Evolutionary conservation across 352 stramenopile genomes (phyloP), one percentile per base, ranked within the genome.

Genomic region (Phytopythium vexans): DNA sequence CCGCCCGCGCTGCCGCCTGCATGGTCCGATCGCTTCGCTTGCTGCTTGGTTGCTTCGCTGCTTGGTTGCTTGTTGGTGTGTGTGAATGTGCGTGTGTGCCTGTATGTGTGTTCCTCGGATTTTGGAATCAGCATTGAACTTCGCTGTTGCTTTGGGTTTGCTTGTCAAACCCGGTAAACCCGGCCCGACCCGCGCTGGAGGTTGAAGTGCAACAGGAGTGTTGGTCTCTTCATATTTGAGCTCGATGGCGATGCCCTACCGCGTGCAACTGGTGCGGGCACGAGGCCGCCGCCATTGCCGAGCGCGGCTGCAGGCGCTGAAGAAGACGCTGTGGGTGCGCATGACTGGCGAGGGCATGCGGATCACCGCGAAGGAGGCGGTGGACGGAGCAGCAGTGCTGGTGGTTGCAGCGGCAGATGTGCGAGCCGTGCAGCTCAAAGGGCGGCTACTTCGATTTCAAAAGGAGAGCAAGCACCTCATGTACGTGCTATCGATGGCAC

Each of bases 181-280:
- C 21, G 21, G 2, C 21, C 21, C 21, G 21, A 27, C 21, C 21
- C 21, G 21, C 21, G 21, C 21, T 12, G 8, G 35, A 3, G 3
- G 7, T 53, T 38, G 8, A 50, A 48, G 1, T 32, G 12, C 12
- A 41, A 41, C 8, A 0, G 32, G 45, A 51, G 8, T 14, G 8
- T 8, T 14, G 27, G 7, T 31, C 21, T 12, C 35, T n/a, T 49
- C 43, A 52, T 46, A 10, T 45, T 27, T 0, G 5, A 59, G n/a
- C 15, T n/a, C 49, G 8, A 21, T 21, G 5, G 5, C 0, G 21
- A 72, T 65, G 58, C 10, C 16, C 27, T 78, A 76, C 42, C 27
- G 46, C 6, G 70, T 80, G 56, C 67, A 67, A 31, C 50, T 83
- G 40, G 70, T 82, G 49, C 53, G 58, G 41, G 44, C 33, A 32